Evolutionary conservation across 2,329 filamentous ascomycete genomes (phyloP).

Genomic region (Cordyceps farinosa): DNA sequence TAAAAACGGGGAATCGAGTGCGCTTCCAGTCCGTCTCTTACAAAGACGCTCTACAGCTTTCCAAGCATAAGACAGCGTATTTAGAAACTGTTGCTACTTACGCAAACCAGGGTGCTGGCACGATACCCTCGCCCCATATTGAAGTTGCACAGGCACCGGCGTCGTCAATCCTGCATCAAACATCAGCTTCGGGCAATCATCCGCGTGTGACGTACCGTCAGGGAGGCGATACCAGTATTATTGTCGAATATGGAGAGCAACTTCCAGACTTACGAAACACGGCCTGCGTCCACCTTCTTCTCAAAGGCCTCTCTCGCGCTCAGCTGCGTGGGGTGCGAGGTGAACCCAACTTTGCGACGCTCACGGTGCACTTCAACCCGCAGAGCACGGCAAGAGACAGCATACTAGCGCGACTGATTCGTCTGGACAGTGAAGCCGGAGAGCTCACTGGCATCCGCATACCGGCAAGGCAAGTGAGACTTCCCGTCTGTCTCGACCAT

Average conservation of each 20-base stretch:
- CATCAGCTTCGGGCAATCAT: background rate
- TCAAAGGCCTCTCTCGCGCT: constrained; percentile 14
- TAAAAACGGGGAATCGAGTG: constrained; percentile 53
- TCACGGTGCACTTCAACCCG: constrained; percentile 23
- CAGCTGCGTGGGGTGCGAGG: constrained; percentile 17
- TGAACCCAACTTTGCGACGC: constrained; percentile 22
- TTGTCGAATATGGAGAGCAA: constrained; percentile 36
- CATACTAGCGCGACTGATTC: background rate
- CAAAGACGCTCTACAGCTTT: background rate
- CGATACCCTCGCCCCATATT: background rate
- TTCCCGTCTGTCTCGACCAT: constrained; percentile 28
- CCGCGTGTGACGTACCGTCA: background rate
- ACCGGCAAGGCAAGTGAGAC: constrained; percentile 19
- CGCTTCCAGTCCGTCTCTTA: background rate
- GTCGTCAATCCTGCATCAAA: background rate
- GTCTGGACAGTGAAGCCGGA: background rate
- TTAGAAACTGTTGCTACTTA: background rate
- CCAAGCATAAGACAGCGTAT: background rate
- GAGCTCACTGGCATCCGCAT: background rate
- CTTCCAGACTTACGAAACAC: constrained; percentile 52
- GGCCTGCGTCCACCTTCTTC: constrained; percentile 23
- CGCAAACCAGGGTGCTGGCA: background rate
- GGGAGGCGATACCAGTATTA: background rate
- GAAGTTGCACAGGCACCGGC: background rate
- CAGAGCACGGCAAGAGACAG: background rate